Evolutionary conservation across 169 alveolate species (phyloP), one percentile per base, ranked within the genome.

Genomic region (Cryptosporidium muris): DNA sequence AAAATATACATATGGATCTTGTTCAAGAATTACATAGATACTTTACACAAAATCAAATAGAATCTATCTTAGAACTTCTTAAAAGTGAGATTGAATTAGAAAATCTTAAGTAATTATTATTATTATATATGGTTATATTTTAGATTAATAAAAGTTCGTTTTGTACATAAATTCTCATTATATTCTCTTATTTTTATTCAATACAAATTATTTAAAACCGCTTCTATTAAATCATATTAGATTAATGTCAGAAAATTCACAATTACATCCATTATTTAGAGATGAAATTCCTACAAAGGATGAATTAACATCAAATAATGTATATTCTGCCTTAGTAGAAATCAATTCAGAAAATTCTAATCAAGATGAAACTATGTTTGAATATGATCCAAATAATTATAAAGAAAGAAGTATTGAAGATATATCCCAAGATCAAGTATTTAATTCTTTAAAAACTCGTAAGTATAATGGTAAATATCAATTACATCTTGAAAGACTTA

Each of bases 241-340:
- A 25, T 25, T 25, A 25, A 25, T 25, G 25, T 25, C 0, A 25
- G 25, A 25, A 25, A 25, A 25, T 25, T 25, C 25, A 25, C 25
- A 25, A 64, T 64, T 74, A 56, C 85, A 74, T 60, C 85, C 85
- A 47, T 63, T 74, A n/a, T 74, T 74, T 40, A 74, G 85, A 54
- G 51, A 58, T 60, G 74, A 74, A 25, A 51, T 74, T 4, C 85
- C 85, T 9, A 58, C 85, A 53, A 74, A 25, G 25, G 49, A 38
- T 43, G 85, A 74, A 52, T 25, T 74, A 54, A 74, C 34, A 25
- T 56, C 67, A 34, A 74, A 74, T 45, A 49, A 74, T 43, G 49
- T 74, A 14, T 74, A 74, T 34, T 74, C 85, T 36, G 85, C 85
- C 25, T 68, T 74, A 3, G 63, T 74, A n/a, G 85, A 74, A 16